Percentiles rank a stretch among this genome's conserved stretches.
Conservation (phyloP, 805 yeast species). For the Nakazawaea pomicola region DNA sequence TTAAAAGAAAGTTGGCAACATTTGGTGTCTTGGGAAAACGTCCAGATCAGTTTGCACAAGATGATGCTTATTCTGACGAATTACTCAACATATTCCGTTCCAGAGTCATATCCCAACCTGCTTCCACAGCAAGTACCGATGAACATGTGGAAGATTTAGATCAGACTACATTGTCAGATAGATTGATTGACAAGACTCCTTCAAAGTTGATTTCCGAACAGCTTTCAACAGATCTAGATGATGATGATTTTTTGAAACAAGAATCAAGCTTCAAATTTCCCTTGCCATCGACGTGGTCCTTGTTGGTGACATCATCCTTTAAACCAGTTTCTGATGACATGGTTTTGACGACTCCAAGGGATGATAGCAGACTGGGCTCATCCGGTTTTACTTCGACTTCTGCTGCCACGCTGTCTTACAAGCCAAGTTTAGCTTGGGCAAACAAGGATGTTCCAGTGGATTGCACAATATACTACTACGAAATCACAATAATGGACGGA, state of each 20-base stretch:
- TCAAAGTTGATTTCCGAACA: conserved; percentile 3
- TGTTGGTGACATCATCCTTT: conserved; percentile 14
- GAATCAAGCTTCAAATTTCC: conserved; percentile 10
- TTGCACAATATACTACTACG: conserved; percentile 47
- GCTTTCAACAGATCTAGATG: conserved; percentile 9
- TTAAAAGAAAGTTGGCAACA: conserved; percentile 9
- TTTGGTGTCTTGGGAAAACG: conserved; percentile 14
- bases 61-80: conserved; percentile 13
- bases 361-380: conserved; percentile 1
- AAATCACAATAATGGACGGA: conserved; percentile 34
- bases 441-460: conserved; percentile 31
- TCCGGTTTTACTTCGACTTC: conserved; percentile 3
- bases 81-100: conserved; percentile 11
- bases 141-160: conserved; percentile 1
- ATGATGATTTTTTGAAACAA: conserved; percentile 6
- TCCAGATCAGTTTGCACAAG: conserved; percentile 10
- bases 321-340: conserved; percentile 20
- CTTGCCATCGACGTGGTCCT: conserved; percentile 25
- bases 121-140: conserved; percentile 3
- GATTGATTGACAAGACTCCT: conserved; percentile 5
- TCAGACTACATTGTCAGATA: conserved; percentile 1
- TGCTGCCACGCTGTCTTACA: conserved; percentile 14
- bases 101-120: background rate
- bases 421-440: conserved; percentile 24
- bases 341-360: conserved; percentile 20